Base-by-base conservation (phyloP, 768 basidiomycete species). In the Ramaria sp. region DNA sequence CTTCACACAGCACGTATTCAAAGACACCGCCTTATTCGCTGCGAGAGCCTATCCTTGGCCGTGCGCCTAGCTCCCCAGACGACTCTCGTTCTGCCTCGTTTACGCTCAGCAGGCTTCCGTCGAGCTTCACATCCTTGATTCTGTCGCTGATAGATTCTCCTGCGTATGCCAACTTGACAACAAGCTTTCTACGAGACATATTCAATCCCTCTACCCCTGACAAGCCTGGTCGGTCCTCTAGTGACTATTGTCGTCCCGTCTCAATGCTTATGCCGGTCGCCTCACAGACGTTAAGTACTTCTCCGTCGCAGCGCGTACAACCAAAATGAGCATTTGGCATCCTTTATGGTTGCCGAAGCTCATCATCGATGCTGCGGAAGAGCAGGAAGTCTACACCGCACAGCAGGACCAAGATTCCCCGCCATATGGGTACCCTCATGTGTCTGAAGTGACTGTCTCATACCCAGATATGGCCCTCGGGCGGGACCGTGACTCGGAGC, bases 301-400 rank as follows among this genome's bases (percentile, higher is more conserved):
- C 68, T 91, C 88, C 61, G 83, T 97, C 39, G 89, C 91, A 0
- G 90, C 88, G 0, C 81, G 92, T n/a, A 73, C 82, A 54, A 71
- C 75, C 17, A 69, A 73, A 46, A 75, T 86, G 61, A 81, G 69
- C 68, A 76, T 94, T 33, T 91, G 87, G 84, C 96, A 98, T 68
- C 96, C 96, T 0, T 82, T 99, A 53, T 99, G 95, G 92, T 76
- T 97, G 38, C 91, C 95, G 0, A 96, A 98, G 71, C 78, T 94
- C 72, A 86, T 99, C 31, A 73, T 97, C 38, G 95, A 99, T 65
- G 86, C 88, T 0, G 78, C 82, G 20, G 92, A 93, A 64, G 78
- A 80, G 59, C 76, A 73, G 54, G 75, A 81, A n/a, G 48, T 30
- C 19, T 12, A 63, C 15, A 19, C 17, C n/a, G 6, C 37, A 13